Percentiles rank a stretch among this genome's conserved stretches.
phyloP scores from a whole-genome alignment of 2,329 filamentous ascomycete species.

The Peltaster fructicola region DNA sequence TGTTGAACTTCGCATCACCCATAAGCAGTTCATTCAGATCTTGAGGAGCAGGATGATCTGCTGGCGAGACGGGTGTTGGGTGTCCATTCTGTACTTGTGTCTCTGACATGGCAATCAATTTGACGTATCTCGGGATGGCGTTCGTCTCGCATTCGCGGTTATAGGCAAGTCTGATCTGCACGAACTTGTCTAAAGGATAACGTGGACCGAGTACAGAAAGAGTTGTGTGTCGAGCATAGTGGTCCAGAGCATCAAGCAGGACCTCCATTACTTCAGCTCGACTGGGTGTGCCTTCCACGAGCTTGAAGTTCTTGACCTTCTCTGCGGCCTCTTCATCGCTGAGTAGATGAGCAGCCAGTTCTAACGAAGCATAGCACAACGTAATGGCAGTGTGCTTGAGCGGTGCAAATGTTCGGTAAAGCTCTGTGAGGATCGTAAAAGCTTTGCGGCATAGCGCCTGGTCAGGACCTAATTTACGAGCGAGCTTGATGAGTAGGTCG shows the following conservation, averaged over 20 bases:
- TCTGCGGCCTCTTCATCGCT: slow-evolving; percentile 8
- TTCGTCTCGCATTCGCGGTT: slow-evolving; percentile 61
- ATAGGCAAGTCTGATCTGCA: slow-evolving; percentile 69
- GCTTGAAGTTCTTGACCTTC: slow-evolving; percentile 27
- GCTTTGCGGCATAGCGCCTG: slow-evolving; percentile 37
- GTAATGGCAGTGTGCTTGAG: slow-evolving; percentile 79
- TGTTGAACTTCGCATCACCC: slow-evolving; percentile 2
- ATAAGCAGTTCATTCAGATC: slow-evolving; percentile 6
- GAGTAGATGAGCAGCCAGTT: slow-evolving; percentile 55
- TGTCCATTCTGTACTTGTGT: slow-evolving; percentile 13
- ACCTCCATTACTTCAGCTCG: slow-evolving; percentile 47
- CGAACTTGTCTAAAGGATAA: slow-evolving; percentile 60
- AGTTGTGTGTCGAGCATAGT: slow-evolving; percentile 72
- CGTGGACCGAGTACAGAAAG: slow-evolving; percentile 55
- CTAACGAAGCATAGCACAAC: slow-evolving; percentile 65
- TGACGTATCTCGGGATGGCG: slow-evolving; percentile 44
- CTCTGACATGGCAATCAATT: slow-evolving; percentile 22
- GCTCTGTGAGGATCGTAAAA: slow-evolving; percentile 69
- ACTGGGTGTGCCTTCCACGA: slow-evolving; percentile 24
- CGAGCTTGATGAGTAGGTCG: slow-evolving; percentile 63
- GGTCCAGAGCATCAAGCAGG: slow-evolving; percentile 73
- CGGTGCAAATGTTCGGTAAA: slow-evolving; percentile 85
- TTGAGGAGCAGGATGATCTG: slow-evolving; percentile 9
- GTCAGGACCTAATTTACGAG: slow-evolving; percentile 11
- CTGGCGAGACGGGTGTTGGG: slow-evolving; percentile 18